Percentiles rank a stretch among this genome's conserved stretches.
phyloP scores from a whole-genome alignment of 2,329 filamentous ascomycete genomes.

The Orbilia javanica region DNA sequence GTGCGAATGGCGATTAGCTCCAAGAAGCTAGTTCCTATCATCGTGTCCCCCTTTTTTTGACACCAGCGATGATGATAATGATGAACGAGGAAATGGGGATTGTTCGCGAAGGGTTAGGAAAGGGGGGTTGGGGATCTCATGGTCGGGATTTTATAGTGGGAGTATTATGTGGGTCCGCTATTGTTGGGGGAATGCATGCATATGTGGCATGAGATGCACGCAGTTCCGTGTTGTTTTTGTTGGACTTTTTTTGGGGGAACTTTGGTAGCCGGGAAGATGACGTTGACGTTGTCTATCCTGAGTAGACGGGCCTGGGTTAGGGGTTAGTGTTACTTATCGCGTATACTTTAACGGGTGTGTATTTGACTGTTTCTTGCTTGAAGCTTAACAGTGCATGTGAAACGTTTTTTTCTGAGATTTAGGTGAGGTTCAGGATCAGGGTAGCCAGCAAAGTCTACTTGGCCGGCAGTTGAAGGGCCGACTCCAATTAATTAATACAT shows the following conservation, averaged over 20 bases:
- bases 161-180: constrained; percentile 7
- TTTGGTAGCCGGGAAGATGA: neutral
- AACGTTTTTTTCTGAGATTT: neutral
- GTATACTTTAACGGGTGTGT: neutral
- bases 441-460: too few species aligned
- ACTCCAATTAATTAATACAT: too few species aligned
- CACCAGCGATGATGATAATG: neutral
- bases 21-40: constrained; percentile 52
- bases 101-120: neutral
- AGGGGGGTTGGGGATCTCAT: constrained; percentile 23
- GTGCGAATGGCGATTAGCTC: constrained; percentile 67
- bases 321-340: too few species aligned
- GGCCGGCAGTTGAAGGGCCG: too few species aligned
- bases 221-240: constrained; percentile 28
- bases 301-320: constrained; percentile 8
- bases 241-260: constrained; percentile 25
- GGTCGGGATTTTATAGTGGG: constrained; percentile 1
- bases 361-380: neutral
- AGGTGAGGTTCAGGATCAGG: too few species aligned
- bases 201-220: neutral
- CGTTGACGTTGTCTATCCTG: neutral
- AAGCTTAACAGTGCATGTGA: neutral
- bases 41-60: constrained; percentile 10
- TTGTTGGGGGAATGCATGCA: constrained; percentile 20
- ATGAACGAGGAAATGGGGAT: neutral